A percentile compares a stretch with the other conserved stretches of the same genome.
Conservation (phyloP, 169 alveolate genomes). For the Plasmodium gonderi region DNA sequence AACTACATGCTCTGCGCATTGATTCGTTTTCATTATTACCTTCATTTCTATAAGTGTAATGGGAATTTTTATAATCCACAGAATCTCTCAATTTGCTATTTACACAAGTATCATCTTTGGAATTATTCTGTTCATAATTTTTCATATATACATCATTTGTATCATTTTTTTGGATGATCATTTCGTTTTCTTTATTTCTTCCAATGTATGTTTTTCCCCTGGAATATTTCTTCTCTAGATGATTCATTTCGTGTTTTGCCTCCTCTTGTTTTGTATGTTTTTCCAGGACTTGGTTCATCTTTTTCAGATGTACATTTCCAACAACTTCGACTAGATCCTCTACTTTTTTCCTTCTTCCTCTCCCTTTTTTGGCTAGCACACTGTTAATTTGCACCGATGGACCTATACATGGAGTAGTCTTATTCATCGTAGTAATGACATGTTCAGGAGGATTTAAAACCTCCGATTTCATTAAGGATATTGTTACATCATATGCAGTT, state of each 20-base stretch:
- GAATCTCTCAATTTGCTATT: neutral
- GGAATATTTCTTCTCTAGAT: neutral
- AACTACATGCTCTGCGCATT: neutral
- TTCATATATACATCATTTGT: neutral
- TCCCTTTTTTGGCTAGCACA: neutral
- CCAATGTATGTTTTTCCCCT: neutral
- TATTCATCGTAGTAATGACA: neutral
- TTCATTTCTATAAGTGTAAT: constrained; percentile 2
- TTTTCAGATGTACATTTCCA: neutral
- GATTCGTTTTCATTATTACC: neutral
- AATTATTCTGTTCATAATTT: neutral
- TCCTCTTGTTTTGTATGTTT: neutral
- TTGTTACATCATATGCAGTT: constrained; percentile 42
- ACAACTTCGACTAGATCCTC: neutral
- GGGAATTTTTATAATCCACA: neutral
- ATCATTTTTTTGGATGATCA: neutral
- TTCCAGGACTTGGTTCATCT: neutral
- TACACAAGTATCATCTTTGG: too few species aligned
- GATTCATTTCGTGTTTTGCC: neutral
- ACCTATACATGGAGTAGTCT: neutral
- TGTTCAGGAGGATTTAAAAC: constrained; percentile 10
- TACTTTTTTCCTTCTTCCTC: constrained; percentile 6
- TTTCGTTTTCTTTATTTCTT: neutral
- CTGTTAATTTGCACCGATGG: neutral
- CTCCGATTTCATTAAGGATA: constrained; percentile 7